phyloP scores from a whole-genome alignment of 2,329 filamentous ascomycete species.

The Pestalotiopsis sp. region DNA sequence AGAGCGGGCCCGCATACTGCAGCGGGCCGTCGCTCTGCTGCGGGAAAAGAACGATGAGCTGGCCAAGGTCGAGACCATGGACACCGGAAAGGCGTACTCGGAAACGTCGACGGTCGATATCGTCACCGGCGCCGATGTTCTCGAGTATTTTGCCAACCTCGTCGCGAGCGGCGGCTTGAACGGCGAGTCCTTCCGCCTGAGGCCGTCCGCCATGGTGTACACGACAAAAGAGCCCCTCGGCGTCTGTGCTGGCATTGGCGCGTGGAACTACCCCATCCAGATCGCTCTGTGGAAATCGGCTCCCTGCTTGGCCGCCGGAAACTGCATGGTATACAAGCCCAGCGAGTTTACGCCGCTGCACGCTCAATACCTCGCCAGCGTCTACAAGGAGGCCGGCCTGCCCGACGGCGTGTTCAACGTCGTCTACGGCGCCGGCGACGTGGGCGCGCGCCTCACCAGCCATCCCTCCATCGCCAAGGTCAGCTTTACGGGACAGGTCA shows the following conservation, averaged over 20 bases:
- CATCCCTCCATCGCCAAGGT: constrained; percentile 81
- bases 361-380: constrained; percentile 71
- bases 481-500: constrained; percentile 86
- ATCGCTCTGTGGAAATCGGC: constrained; percentile 91
- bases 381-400: constrained; percentile 78
- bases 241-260: constrained; percentile 84
- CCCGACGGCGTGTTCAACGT: constrained; percentile 87
- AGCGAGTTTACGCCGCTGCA: constrained; percentile 89
- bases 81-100: constrained; percentile 84
- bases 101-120: constrained; percentile 87
- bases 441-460: constrained; percentile 74
- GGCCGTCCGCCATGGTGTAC: constrained; percentile 79
- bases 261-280: constrained; percentile 92
- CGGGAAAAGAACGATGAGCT: constrained; percentile 79
- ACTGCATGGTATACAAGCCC: constrained; percentile 90
- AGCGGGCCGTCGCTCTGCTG: constrained; percentile 73
- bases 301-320: constrained; percentile 82
- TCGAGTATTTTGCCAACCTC: constrained; percentile 84
- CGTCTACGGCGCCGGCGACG: constrained; percentile 77
- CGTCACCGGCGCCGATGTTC: constrained; percentile 79
- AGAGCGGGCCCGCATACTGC: constrained; percentile 76
- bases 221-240: constrained; percentile 81
- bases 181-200: constrained; percentile 75
- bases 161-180: constrained; percentile 79
- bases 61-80: constrained; percentile 77